Evolutionary conservation across 108 stramenopile genomes (phyloP).

Genomic region (Discostella stelligeroides): DNA sequence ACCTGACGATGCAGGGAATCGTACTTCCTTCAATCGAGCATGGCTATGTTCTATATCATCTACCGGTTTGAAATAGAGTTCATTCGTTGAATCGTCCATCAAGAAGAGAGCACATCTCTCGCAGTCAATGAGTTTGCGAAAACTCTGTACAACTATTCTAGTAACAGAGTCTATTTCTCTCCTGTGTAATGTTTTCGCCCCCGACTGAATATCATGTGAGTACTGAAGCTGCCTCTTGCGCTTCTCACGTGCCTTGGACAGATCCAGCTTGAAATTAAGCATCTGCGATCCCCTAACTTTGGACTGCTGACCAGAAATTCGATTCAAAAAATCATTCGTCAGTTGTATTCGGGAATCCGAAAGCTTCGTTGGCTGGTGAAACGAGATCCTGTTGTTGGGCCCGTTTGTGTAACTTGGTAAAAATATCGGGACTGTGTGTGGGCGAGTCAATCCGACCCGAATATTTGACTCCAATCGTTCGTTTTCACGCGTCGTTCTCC

Average conservation of each 20-base stretch:
- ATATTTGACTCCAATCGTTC: conserved; percentile 5
- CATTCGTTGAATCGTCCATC: conserved; percentile 44
- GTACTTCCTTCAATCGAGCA: conserved; percentile 33
- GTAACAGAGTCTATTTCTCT: conserved; percentile 55
- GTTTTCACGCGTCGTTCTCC: conserved; percentile 30
- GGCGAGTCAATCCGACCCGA: conserved; percentile 4
- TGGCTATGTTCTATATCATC: conserved; percentile 45
- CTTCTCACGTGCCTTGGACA: conserved; percentile 42
- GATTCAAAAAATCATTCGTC: conserved; percentile 14
- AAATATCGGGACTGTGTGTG: conserved; percentile 4
- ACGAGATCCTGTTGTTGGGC: background rate
- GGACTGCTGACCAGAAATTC: conserved; percentile 23
- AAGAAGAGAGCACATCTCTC: conserved; percentile 57
- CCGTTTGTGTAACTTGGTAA: background rate
- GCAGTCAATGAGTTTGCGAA: conserved; percentile 45
- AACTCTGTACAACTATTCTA: conserved; percentile 49
- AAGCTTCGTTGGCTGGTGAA: conserved; percentile 30
- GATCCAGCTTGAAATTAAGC: conserved; percentile 38
- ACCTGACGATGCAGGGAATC: conserved; percentile 51
- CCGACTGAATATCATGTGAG: conserved; percentile 36
- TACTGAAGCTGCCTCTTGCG: conserved; percentile 48
- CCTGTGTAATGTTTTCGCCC: conserved; percentile 27
- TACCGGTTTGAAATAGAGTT: conserved; percentile 58
- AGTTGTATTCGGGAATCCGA: conserved; percentile 25
- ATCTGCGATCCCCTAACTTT: conserved; percentile 50